Base-by-base conservation (phyloP, 2,329 filamentous ascomycete species). In the Fusarium dimerum region DNA sequence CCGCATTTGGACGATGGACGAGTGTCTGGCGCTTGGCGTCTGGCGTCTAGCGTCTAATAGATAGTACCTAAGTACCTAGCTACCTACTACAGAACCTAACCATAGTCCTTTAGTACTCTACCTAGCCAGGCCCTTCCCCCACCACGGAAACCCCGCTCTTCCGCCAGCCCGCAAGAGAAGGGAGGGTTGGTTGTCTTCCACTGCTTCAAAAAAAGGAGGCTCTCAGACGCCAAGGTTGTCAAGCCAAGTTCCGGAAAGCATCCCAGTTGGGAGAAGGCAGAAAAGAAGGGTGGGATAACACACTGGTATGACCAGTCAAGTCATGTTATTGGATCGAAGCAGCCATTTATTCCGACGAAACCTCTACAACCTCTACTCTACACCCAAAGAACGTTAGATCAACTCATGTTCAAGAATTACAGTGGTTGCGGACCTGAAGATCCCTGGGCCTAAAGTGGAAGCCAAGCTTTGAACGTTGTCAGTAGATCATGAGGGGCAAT, bases 1-100 rank as follows among this genome's bases (percentile, higher is more conserved):
- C 63, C 59, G 53, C 49, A 59, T 65, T 47, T 56, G 20, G 20
- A 26, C 4, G 20, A 26, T 56, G 20, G 20, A 26, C 4, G 20
- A 26, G 20, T 26, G 20, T 26, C 4, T 36, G 58, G 60, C 51
- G 45, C 52, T n/a, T 59, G 51, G 43, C 45, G 45, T 48, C 51
- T 40, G 47, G 43, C 26, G 43, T 36, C 20, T 26, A 7, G 20
- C 20, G 20, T 26, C 7, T 26, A 26, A 26, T 26, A 7, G 4
- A 7, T n/a, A n/a, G n/a, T n/a, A n/a, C n/a, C n/a, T n/a, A n/a
- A n/a, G n/a, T n/a, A n/a, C n/a, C n/a, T n/a, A n/a, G n/a, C n/a
- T n/a, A n/a, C n/a, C n/a, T n/a, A n/a, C n/a, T n/a, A n/a, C n/a
- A n/a, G n/a, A n/a, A n/a, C n/a, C n/a, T n/a, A n/a, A n/a, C n/a